Evolutionary conservation across 2,329 filamentous ascomycete genomes (phyloP).

Genomic region (Fusarium tricinctum): DNA sequence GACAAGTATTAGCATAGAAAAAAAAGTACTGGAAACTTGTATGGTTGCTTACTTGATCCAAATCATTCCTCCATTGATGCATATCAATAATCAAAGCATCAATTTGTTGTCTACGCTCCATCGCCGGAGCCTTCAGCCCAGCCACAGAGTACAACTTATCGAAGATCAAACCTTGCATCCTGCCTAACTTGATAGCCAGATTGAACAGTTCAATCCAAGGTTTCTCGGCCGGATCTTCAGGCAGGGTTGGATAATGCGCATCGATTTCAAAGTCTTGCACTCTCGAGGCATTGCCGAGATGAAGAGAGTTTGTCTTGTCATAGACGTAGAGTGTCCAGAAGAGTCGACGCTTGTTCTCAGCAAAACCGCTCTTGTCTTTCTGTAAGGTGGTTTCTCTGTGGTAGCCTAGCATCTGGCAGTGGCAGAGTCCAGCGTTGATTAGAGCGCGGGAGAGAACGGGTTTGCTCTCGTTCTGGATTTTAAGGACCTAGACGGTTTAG

Average conservation of each 20-base stretch:
- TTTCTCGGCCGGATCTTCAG: conserved; percentile 12
- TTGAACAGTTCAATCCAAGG: conserved; percentile 32
- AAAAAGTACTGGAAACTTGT: not conserved
- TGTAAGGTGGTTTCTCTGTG: conserved; percentile 37
- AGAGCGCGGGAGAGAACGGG: conserved; percentile 31
- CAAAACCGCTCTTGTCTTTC: conserved; percentile 17
- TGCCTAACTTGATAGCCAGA: conserved; percentile 30
- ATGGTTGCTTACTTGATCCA: conserved; percentile 19
- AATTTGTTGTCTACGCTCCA: conserved; percentile 21
- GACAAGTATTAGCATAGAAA: not conserved
- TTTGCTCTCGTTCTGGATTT: conserved; percentile 28
- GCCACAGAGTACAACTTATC: conserved; percentile 31
- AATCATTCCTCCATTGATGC: conserved; percentile 28
- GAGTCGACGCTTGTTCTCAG: conserved; percentile 26
- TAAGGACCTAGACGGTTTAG: conserved; percentile 15
- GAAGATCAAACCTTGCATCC: conserved; percentile 27
- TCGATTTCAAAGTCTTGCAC: conserved; percentile 41
- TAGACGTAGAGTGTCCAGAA: conserved; percentile 42
- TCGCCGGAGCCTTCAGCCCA: conserved; percentile 11
- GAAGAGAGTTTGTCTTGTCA: conserved; percentile 37
- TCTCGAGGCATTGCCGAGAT: conserved; percentile 33
- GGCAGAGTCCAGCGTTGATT: conserved; percentile 24
- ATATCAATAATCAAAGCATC: conserved; percentile 16
- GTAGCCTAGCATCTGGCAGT: conserved; percentile 43
- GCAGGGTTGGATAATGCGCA: conserved; percentile 13